phyloP scores from a whole-genome alignment of 2,329 filamentous ascomycete genomes.

The Gremmenia infestans region DNA sequence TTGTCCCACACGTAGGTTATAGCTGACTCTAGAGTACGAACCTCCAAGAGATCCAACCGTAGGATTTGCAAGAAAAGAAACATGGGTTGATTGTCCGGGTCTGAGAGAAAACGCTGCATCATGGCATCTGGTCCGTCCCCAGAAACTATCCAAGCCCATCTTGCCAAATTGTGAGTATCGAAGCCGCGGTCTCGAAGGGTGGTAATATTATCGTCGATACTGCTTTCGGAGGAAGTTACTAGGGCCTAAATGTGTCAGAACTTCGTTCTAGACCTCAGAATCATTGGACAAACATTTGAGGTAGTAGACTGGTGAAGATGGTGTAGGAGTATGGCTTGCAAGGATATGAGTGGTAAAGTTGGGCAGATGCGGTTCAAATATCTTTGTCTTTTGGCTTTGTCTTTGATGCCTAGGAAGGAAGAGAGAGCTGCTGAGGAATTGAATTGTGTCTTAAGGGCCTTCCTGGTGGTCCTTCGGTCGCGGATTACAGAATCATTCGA shows the following conservation, averaged over 20 bases:
- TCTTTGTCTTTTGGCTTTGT: neutral
- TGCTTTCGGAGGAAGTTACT: neutral
- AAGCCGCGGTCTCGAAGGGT: constrained; percentile 13
- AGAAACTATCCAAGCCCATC: constrained; percentile 28
- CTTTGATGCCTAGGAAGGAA: neutral
- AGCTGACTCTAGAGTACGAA: constrained; percentile 14
- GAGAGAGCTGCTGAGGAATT: neutral
- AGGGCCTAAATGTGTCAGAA: too few relatives aligned
- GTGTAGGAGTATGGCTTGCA: neutral
- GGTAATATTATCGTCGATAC: neutral
- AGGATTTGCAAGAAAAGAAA: constrained; percentile 28
- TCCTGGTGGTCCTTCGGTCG: too few relatives aligned
- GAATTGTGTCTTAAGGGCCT: too few relatives aligned
- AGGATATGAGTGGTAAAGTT: neutral
- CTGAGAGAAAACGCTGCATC: constrained; percentile 21
- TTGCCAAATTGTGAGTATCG: constrained; percentile 19
- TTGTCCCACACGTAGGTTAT: constrained; percentile 13
- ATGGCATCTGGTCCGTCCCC: constrained; percentile 17
- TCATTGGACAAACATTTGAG: neutral
- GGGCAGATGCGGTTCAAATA: neutral
- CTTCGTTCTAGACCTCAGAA: too few relatives aligned
- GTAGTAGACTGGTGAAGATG: neutral
- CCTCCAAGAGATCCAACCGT: constrained; percentile 15
- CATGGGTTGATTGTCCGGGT: constrained; percentile 9
- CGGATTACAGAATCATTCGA: too few relatives aligned